A percentile compares a stretch with the other conserved stretches of the same genome.
Evolutionary conservation across 345 rosid genomes (phyloP).

Genomic region (Eucalyptus cladocalyx): DNA sequence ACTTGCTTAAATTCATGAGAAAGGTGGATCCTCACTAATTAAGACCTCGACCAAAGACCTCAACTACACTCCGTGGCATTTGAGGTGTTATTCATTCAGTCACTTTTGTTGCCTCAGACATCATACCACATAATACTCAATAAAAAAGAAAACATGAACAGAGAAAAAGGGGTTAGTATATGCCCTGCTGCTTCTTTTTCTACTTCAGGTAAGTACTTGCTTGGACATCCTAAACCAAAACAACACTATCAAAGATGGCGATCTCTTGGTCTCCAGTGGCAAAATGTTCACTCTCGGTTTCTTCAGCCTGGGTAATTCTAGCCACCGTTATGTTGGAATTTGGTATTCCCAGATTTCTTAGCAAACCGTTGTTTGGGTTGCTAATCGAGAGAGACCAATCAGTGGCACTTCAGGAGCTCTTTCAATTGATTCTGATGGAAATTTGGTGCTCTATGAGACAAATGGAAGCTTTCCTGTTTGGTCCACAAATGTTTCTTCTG

Average conservation of each 20-base stretch:
- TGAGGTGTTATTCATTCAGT: neutral
- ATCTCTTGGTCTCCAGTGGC: neutral
- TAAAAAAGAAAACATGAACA: neutral
- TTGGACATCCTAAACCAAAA: neutral
- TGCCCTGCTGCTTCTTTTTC: neutral
- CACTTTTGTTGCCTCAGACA: neutral
- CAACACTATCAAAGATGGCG: neutral
- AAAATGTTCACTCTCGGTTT: slow-evolving; percentile 9
- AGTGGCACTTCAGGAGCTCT: slow-evolving; percentile 1
- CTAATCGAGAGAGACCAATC: slow-evolving; percentile 5
- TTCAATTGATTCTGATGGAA: neutral
- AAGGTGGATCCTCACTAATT: neutral
- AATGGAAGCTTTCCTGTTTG: neutral
- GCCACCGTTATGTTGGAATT: slow-evolving; percentile 7
- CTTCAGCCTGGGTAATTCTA: slow-evolving; percentile 5
- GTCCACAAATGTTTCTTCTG: neutral
- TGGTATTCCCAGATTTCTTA: slow-evolving; percentile 2
- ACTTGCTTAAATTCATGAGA: neutral
- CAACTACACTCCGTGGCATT: neutral
- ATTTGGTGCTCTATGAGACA: neutral
- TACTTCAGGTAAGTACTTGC: neutral
- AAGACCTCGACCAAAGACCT: neutral
- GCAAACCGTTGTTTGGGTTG: slow-evolving; percentile 12
- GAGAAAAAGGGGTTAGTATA: neutral
- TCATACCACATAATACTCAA: accelerated